Percentiles rank a stretch among this genome's conserved stretches.
phyloP scores from a whole-genome alignment of 805 yeast genomes.

The Candida ovalis region DNA sequence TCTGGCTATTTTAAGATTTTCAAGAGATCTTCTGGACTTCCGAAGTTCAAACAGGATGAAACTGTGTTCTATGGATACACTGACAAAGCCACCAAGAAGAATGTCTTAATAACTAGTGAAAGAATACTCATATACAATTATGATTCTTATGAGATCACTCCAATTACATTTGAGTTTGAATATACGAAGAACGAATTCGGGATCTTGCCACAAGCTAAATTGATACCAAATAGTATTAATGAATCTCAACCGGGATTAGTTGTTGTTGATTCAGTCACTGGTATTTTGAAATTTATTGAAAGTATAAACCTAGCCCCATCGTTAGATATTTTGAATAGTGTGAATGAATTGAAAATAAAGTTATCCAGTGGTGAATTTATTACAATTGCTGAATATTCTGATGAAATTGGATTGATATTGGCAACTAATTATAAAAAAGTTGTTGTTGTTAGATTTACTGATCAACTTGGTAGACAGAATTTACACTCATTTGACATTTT shows the following conservation, averaged over 20 bases:
- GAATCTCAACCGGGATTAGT: constrained; percentile 64
- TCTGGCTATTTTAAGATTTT: constrained; percentile 56
- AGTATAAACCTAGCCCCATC: constrained; percentile 65
- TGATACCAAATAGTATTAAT: constrained; percentile 56
- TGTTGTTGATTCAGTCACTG: constrained; percentile 55
- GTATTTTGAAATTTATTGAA: constrained; percentile 66
- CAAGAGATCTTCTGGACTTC: constrained; percentile 49
- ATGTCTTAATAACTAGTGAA: constrained; percentile 38
- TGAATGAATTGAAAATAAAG: constrained; percentile 34
- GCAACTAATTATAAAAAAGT: constrained; percentile 71
- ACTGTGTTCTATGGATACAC: constrained; percentile 12
- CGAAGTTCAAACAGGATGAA: constrained; percentile 36
- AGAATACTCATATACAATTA: constrained; percentile 68
- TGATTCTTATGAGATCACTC: constrained; percentile 54
- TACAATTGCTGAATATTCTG: constrained; percentile 53
- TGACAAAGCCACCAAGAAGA: constrained; percentile 28
- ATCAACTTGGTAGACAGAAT: constrained; percentile 60
- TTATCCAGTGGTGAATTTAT: constrained; percentile 52
- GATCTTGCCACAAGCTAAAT: constrained; percentile 48
- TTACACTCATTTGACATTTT: constrained; percentile 21
- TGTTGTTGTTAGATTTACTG: constrained; percentile 58
- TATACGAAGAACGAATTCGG: constrained; percentile 26
- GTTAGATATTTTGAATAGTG: constrained; percentile 40
- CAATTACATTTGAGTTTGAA: constrained; percentile 54
- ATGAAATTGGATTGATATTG: constrained; percentile 70